Percentiles rank a stretch among this genome's conserved stretches.
Conservation (phyloP, 1,139 yeast species). For the Petasospora fabianii region DNA sequence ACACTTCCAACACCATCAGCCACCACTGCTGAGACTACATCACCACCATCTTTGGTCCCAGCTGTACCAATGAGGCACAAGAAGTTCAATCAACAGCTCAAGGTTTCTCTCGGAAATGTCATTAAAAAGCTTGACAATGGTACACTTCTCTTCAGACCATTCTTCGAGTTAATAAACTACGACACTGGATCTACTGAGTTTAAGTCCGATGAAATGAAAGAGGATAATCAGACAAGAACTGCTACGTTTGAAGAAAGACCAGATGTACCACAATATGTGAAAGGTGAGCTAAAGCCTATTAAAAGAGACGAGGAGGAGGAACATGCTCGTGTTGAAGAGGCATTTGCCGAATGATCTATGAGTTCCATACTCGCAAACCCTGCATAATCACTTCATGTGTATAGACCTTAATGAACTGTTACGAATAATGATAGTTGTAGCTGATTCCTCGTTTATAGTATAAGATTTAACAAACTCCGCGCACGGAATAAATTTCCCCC, state of each 20-base stretch:
- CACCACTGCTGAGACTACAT: neutral
- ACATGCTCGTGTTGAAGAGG: constrained; percentile 17
- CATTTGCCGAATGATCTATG: constrained; percentile 8
- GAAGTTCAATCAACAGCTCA: constrained; percentile 23
- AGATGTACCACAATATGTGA: constrained; percentile 4
- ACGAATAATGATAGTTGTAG: neutral
- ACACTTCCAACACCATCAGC: neutral
- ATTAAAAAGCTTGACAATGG: constrained; percentile 26
- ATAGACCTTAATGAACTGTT: constrained; percentile 4
- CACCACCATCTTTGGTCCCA: neutral
- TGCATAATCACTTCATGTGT: too few relatives aligned
- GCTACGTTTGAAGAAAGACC: constrained; percentile 1
- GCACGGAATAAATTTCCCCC: too few relatives aligned
- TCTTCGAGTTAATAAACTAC: constrained; percentile 24
- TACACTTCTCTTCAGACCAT: constrained; percentile 23
- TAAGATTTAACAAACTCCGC: too few relatives aligned
- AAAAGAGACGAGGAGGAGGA: constrained; percentile 15
- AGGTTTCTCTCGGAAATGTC: constrained; percentile 23
- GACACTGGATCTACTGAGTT: neutral
- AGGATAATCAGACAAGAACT: neutral
- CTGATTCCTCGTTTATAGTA: too few relatives aligned
- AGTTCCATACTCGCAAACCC: neutral
- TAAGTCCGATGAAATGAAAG: neutral
- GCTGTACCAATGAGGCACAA: constrained; percentile 13
- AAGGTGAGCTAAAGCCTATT: constrained; percentile 18